Conservation (phyloP, 495 filamentous ascomycete species). For the Talaromyces proteolyticus region DNA sequence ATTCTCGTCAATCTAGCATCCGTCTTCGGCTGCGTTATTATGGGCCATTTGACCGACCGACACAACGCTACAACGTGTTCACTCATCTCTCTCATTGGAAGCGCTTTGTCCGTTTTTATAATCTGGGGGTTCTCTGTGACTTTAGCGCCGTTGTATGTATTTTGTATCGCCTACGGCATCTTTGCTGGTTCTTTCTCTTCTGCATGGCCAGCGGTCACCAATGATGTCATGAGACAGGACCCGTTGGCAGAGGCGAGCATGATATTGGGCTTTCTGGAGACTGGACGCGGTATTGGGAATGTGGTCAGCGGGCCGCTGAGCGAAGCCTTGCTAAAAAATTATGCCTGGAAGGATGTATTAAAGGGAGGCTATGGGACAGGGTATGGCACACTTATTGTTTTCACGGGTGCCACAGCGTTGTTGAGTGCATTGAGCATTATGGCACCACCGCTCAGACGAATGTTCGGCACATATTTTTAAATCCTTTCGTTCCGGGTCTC, state of each 20-base stretch:
- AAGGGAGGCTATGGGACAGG: slow-evolving; percentile 29
- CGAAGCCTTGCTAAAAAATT: slow-evolving; percentile 38
- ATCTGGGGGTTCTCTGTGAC: slow-evolving; percentile 56
- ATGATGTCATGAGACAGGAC: slow-evolving; percentile 33
- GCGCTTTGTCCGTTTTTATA: slow-evolving; percentile 51
- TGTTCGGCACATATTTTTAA: not conserved
- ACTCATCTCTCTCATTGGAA: slow-evolving; percentile 46
- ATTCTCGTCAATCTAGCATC: slow-evolving; percentile 46
- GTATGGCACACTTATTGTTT: slow-evolving; percentile 36
- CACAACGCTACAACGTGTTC: slow-evolving; percentile 51
- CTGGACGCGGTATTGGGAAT: slow-evolving; percentile 56
- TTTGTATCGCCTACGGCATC: slow-evolving; percentile 56
- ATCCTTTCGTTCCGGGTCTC: not conserved
- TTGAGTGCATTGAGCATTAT: slow-evolving; percentile 31
- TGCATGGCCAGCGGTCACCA: slow-evolving; percentile 53
- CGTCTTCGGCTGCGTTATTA: slow-evolving; percentile 48
- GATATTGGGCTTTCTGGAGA: slow-evolving; percentile 50
- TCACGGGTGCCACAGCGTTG: slow-evolving; percentile 36
- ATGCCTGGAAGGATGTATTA: slow-evolving; percentile 12
- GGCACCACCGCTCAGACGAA: slow-evolving; percentile 6
- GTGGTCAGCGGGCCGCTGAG: slow-evolving; percentile 51
- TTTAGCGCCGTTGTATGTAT: slow-evolving; percentile 48
- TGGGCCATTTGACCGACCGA: slow-evolving; percentile 51
- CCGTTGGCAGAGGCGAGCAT: slow-evolving; percentile 39
- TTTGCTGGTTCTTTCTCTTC: slow-evolving; percentile 54